Evolutionary conservation across 75 land plant genomes (phyloP), one percentile per base, ranked within the genome.

Genomic region (Selaginella moellendorffii): DNA sequence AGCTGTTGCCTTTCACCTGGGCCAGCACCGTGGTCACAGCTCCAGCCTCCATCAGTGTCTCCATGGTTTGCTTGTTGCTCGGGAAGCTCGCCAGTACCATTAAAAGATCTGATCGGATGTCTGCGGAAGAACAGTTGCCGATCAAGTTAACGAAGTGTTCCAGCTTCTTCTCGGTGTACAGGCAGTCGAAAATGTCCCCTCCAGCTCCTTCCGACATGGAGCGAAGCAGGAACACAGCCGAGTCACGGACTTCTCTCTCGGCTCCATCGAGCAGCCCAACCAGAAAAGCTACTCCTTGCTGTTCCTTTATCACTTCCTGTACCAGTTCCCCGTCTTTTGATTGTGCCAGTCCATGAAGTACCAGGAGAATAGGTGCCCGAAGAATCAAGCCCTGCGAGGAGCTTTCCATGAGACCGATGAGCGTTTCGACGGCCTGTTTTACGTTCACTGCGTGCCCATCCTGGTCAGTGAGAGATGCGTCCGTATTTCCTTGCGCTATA

Each of bases 11-110:
- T 28, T 27, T 61, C 24, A 79, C n/a, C 53, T 75, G 62, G 18
- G 65, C 30, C 10, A 79, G 27, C 28, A 82, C 53, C 28, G 76
- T 67, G 20, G 68, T 19, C 17, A 79, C 42, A 8, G 72, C 81
- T 28, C 76, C 78, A 26, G 46, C 65, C 31, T 71, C 63, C 1
- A 82, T 62, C 52, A 81, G 67, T 9, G 54, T 69, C 59, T 23
- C 31, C 1, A 77, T 78, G 2, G 76, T 52, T 24, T 17, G 24
- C 17, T 25, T 12, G 26, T 79, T 77, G 0, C 72, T 73, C 51
- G 82, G 85, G 2, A 79, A 74, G 31, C 67, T 69, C 31, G 70
- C 76, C 30, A 82, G 61, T 23, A 82, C 64, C 19, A 76, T 71
- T 54, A 77, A 76, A 29, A 78, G 68, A 18, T 78, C 76, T 53